Percentiles rank a stretch among this genome's conserved stretches.
phyloP scores from a whole-genome alignment of 495 filamentous ascomycete genomes.

The Hyphodiscus hymeniophilus region DNA sequence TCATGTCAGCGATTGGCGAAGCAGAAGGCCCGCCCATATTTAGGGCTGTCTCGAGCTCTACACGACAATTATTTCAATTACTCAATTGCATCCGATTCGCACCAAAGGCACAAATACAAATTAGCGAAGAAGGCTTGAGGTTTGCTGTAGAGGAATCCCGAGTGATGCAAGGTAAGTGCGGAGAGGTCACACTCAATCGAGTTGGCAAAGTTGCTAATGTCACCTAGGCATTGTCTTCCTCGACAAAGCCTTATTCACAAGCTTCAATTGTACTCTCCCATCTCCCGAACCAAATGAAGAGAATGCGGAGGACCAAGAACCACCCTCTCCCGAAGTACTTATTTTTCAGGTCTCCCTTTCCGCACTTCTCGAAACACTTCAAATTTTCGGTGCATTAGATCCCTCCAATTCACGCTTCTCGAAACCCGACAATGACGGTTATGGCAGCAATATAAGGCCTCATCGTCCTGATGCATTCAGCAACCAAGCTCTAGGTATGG shows the following conservation, averaged over 20 bases:
- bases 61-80: slow-evolving; percentile 80
- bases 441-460: slow-evolving; percentile 42
- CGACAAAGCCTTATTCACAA: slow-evolving; percentile 78
- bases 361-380: slow-evolving; percentile 85
- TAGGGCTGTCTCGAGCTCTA: slow-evolving; percentile 76
- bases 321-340: slow-evolving; percentile 25
- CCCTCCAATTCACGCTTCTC: slow-evolving; percentile 39
- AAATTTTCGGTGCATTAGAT: slow-evolving; percentile 83
- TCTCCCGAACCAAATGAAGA: slow-evolving; percentile 27
- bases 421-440: slow-evolving; percentile 41
- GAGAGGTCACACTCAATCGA: not conserved
- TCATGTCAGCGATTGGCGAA: slow-evolving; percentile 17
- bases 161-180: slow-evolving; percentile 24
- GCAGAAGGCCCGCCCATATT: slow-evolving; percentile 49
- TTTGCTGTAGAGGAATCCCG: slow-evolving; percentile 66
- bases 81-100: slow-evolving; percentile 84
- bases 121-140: slow-evolving; percentile 60
- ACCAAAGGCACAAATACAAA: slow-evolving; percentile 68
- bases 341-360: slow-evolving; percentile 78
- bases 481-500: slow-evolving; percentile 64
- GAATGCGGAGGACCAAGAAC: slow-evolving; percentile 24
- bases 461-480: slow-evolving; percentile 61
- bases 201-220: slow-evolving; percentile 3
- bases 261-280: slow-evolving; percentile 54
- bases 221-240: slow-evolving; percentile 65